phyloP scores from a whole-genome alignment of 1,139 yeast genomes.

The Blastobotrys persicus region DNA sequence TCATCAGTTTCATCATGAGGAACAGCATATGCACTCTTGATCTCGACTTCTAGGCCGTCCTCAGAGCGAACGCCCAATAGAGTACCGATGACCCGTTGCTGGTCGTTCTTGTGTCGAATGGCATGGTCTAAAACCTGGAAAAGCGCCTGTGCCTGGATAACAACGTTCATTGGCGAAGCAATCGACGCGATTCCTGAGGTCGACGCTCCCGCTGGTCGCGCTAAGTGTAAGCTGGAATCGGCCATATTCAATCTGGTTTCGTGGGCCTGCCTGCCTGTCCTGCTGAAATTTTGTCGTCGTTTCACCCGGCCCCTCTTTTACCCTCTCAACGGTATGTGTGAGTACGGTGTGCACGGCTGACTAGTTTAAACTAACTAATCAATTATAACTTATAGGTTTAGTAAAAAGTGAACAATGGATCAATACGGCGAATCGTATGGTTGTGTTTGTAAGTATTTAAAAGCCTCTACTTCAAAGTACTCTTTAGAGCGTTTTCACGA shows the following conservation, averaged over 20 bases:
- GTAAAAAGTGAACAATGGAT: no score
- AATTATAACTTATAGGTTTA: no score
- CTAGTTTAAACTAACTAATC: no score
- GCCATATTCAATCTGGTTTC: slow-evolving; percentile 21
- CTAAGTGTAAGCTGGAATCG: slow-evolving; percentile 31
- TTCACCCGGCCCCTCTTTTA: background rate
- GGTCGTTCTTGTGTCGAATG: slow-evolving; percentile 45
- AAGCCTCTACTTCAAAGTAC: no score
- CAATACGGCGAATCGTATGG: no score
- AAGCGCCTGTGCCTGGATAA: slow-evolving; percentile 59
- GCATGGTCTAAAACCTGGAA: slow-evolving; percentile 67
- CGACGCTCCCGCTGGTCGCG: slow-evolving; percentile 30
- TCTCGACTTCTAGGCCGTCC: slow-evolving; percentile 76
- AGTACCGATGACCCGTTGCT: slow-evolving; percentile 75
- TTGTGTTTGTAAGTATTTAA: no score
- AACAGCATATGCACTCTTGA: slow-evolving; percentile 76
- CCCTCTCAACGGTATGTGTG: background rate
- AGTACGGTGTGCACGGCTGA: background rate
- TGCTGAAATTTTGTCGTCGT: background rate
- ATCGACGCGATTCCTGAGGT: slow-evolving; percentile 31
- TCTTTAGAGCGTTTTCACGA: no score
- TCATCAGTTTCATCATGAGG: slow-evolving; percentile 82
- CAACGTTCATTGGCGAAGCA: slow-evolving; percentile 32
- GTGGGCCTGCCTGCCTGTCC: background rate
- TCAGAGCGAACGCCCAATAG: slow-evolving; percentile 79